Conservation (phyloP, 257 asterid species). For the Fraxinus pennsylvanica region DNA sequence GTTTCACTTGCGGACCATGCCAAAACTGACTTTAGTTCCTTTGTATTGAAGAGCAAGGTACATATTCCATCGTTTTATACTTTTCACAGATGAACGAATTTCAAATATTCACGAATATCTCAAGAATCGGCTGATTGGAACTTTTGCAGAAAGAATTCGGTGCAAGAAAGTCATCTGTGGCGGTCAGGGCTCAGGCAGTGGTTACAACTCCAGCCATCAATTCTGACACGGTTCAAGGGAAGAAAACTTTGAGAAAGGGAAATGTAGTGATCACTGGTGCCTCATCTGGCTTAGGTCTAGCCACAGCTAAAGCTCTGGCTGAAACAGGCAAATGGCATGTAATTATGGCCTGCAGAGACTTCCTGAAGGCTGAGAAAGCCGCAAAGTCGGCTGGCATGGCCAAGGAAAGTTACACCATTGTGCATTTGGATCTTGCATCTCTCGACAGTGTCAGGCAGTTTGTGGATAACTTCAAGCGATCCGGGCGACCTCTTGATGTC, state of each 20-base stretch:
- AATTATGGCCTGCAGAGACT: conserved; percentile 92
- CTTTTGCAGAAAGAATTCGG: conserved; percentile 36
- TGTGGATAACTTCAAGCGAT: conserved; percentile 60
- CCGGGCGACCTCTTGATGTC: conserved; percentile 67
- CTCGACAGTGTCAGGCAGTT: conserved; percentile 88
- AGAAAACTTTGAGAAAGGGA: conserved; percentile 78
- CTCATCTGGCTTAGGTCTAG: conserved; percentile 84
- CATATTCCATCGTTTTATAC: not conserved
- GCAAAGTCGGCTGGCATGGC: conserved; percentile 77
- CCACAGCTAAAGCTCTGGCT: conserved; percentile 79
- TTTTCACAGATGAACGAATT: not conserved
- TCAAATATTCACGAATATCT: not conserved
- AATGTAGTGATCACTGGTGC: conserved; percentile 76
- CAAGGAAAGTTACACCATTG: conserved; percentile 70
- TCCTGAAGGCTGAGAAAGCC: conserved; percentile 75
- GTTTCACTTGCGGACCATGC: conserved; percentile 56
- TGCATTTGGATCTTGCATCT: conserved; percentile 86
- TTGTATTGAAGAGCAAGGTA: conserved; percentile 59
- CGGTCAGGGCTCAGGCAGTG: conserved; percentile 54
- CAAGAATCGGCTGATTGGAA: not conserved
- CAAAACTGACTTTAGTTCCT: conserved; percentile 48
- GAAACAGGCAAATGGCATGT: conserved; percentile 89
- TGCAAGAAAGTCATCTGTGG: conserved; percentile 28
- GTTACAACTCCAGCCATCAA: conserved; percentile 57
- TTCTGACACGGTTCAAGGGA: conserved; percentile 48